Base-by-base conservation (phyloP, 176 grass and related monocot genomes). In the Puya raimondii region DNA sequence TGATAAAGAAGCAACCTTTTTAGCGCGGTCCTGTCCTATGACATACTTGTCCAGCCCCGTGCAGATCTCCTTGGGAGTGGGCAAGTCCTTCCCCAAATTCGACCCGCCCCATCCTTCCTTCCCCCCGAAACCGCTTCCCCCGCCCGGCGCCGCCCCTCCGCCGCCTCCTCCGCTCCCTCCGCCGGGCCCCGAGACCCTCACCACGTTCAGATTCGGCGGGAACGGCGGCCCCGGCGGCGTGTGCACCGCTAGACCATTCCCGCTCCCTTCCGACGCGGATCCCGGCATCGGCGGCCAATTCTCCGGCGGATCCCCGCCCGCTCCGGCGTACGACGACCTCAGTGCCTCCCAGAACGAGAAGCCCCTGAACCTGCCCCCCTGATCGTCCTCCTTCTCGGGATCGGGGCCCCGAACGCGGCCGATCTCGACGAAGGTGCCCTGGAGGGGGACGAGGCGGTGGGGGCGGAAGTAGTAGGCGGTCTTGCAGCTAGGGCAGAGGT, bases 401-500 rank as follows among this genome's bases (percentile, higher is more conserved):
- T 80, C 48, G 50, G 79, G 66, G 9, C 80, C 73, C 47, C 87
- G 79, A 13, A 99, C 51, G 48, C 86, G 89, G 72, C 94, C 94
- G 87, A 99, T 99, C 87, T 99, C 94, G 7, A 99, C 84, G 63
- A 99, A 99, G 69, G 94, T 99, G 42, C 94, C 94, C 73, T 99
- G 89, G 0, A 99, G 85, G 26, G 89, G 94, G 58, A 76, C 80
- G 66, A 93, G 85, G 47, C 70, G 70, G 74, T 93, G 80, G 9
- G 94, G 89, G 68, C 69, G 83, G 80, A 99, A 99, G 84, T 92
- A 99, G 78, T 93, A 99, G 48, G 89, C 87, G 57, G 80, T 93
- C 70, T 86, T 89, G 82, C 94, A 99, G 80, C 87, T 99, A 53
- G 94, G 94, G 80, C 94, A 99, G 47, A 99, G 67, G 70, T 99